phyloP scores from a whole-genome alignment of 2,329 filamentous ascomycete species.

The Pyrenophora seminiperda region DNA sequence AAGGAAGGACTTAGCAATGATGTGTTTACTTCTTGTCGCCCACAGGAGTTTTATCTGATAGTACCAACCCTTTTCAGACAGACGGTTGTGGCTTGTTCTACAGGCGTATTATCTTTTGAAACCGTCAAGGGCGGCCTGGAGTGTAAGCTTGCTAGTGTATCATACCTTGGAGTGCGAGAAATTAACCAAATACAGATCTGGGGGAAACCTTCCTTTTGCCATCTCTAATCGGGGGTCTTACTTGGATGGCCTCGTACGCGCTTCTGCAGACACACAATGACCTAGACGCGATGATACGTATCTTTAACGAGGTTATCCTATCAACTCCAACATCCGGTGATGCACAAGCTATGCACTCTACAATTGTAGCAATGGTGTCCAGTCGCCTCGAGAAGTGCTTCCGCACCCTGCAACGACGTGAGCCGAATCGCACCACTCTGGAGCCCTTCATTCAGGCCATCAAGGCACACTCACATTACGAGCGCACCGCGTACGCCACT shows the following conservation, averaged over 20 bases:
- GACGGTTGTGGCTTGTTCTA: conserved; percentile 71
- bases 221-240: conserved; percentile 73
- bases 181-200: conserved; percentile 59
- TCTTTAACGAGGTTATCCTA: conserved; percentile 73
- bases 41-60: conserved; percentile 80
- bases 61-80: conserved; percentile 78
- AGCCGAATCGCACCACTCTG: conserved; percentile 71
- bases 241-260: conserved; percentile 72
- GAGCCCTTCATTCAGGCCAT: conserved; percentile 71
- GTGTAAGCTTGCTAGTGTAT: conserved; percentile 56
- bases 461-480: conserved; percentile 61
- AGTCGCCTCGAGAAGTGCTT: conserved; percentile 71
- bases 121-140: conserved; percentile 76
- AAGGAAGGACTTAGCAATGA: conserved; percentile 79
- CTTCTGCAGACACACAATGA: conserved; percentile 68
- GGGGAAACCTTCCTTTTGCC: conserved; percentile 82
- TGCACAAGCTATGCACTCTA: conserved; percentile 70
- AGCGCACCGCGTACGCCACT: conserved; percentile 66
- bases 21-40: conserved; percentile 78
- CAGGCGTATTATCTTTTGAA: conserved; percentile 69
- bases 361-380: conserved; percentile 73
- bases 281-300: conserved; percentile 70
- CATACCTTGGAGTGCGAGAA: neutral
- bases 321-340: conserved; percentile 73
- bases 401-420: conserved; percentile 67